These are phyloP conservation scores for Tricholomella constricta DNA, from an alignment of 768 basidiomycete genomes.

Conservation along the genomic window DNA sequence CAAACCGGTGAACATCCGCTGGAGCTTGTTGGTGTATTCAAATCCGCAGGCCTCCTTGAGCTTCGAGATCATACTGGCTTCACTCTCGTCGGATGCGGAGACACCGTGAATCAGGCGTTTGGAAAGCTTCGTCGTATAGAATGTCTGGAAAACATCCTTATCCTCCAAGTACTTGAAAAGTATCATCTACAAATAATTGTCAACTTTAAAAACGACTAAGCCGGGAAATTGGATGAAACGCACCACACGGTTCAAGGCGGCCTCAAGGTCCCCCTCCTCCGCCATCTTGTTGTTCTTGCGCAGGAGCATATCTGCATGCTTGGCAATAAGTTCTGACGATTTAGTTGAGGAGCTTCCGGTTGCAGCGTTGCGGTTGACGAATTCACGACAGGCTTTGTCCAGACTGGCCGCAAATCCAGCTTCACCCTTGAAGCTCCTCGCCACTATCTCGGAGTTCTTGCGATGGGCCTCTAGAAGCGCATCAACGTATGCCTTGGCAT, in stretches of 20 bases:
- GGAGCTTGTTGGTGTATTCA: constrained; percentile 98
- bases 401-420: constrained; percentile 94
- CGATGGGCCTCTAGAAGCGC: constrained; percentile 89
- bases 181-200: constrained; percentile 72
- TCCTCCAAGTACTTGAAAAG: constrained; percentile 99
- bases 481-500: constrained; percentile 96
- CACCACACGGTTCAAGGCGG: constrained; percentile 90
- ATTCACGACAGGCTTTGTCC: constrained; percentile 96
- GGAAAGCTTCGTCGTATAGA: constrained; percentile 96
- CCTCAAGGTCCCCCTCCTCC: constrained; percentile 92
- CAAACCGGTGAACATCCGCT: constrained; percentile 98
- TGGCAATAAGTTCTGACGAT: constrained; percentile 93
- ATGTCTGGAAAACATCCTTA: constrained; percentile 99
- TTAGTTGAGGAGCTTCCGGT: constrained; percentile 87
- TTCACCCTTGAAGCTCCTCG: constrained; percentile 91
- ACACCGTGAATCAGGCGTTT: constrained; percentile 92
- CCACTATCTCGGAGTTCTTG: constrained; percentile 93
- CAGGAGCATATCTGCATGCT: constrained; percentile 89
- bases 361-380: constrained; percentile 92
- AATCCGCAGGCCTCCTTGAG: constrained; percentile 98
- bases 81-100: constrained; percentile 95
- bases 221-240: constrained; percentile 31
- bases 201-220: constrained; percentile 18
- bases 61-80: constrained; percentile 99
- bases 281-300: constrained; percentile 97